Conservation (phyloP, 495 filamentous ascomycete genomes). For the Penicillium pulvis region DNA sequence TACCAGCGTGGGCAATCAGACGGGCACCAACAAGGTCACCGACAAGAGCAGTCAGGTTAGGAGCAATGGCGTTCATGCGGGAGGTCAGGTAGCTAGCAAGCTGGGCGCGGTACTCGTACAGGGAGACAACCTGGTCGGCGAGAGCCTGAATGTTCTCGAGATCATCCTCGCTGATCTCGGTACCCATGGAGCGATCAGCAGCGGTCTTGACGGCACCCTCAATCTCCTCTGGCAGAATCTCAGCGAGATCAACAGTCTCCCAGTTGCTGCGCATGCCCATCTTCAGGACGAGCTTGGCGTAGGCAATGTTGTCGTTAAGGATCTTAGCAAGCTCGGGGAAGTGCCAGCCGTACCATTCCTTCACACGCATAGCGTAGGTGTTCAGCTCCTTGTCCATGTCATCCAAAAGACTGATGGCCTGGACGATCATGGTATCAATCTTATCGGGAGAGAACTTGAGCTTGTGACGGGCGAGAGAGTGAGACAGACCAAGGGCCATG, state of each 20-base stretch:
- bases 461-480: constrained; percentile 97
- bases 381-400: constrained; percentile 99
- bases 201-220: constrained; percentile 89
- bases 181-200: constrained; percentile 97
- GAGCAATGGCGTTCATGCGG: constrained; percentile 95
- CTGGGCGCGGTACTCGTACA: constrained; percentile 85
- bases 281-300: constrained; percentile 79
- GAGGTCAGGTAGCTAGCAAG: constrained; percentile 86
- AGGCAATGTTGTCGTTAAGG: constrained; percentile 96
- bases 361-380: constrained; percentile 97
- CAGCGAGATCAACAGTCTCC: constrained; percentile 74
- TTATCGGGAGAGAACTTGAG: constrained; percentile 99
- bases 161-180: constrained; percentile 88
- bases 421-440: constrained; percentile 99
- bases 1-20: constrained; percentile 93
- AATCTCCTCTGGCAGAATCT: constrained; percentile 95
- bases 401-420: constrained; percentile 91
- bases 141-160: constrained; percentile 86
- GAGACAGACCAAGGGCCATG: constrained; percentile 93
- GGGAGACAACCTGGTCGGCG: constrained; percentile 88
- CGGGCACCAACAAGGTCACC: constrained; percentile 94
- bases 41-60: constrained; percentile 91
- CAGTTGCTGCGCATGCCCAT: constrained; percentile 86
- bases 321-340: constrained; percentile 98
- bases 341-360: constrained; percentile 99